These are phyloP conservation scores for Tylopilus sp. DNA, from an alignment of 1,284 basidiomycete genomes.

Conservation along the genomic window DNA sequence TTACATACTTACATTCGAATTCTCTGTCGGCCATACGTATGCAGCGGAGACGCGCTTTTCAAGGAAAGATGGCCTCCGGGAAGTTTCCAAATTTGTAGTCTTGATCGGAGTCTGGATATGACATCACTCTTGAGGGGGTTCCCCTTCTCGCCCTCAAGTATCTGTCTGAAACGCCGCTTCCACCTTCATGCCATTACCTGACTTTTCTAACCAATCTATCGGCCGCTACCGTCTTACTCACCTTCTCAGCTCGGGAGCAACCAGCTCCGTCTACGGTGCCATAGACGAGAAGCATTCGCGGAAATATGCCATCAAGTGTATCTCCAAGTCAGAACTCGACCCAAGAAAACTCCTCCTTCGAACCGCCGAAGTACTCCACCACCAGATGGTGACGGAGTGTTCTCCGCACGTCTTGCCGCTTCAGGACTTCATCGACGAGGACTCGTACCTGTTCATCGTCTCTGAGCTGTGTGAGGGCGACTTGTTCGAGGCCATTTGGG, in stretches of 20 bases:
- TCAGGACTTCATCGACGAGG: constrained; percentile 51
- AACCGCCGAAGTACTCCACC: constrained; percentile 55
- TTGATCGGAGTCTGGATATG: background rate
- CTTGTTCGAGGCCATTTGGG: constrained; percentile 50
- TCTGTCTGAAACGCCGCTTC: background rate
- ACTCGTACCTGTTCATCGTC: constrained; percentile 51
- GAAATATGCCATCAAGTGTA: constrained; percentile 69
- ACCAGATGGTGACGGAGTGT: constrained; percentile 51
- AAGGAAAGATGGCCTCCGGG: background rate
- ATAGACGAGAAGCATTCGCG: constrained; percentile 37
- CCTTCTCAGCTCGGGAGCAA: constrained; percentile 71
- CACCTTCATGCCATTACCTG: constrained; percentile 30
- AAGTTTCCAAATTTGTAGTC: background rate
- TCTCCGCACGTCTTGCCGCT: constrained; percentile 51
- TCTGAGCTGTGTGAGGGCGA: constrained; percentile 61
- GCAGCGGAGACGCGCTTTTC: background rate
- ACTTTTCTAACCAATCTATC: constrained; percentile 45
- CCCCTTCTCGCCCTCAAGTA: too few species aligned
- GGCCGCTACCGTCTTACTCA: constrained; percentile 60
- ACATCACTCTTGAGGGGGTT: constrained; percentile 12
- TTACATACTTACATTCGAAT: too few species aligned
- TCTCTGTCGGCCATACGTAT: too few species aligned
- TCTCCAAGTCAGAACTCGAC: constrained; percentile 49
- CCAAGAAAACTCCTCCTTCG: constrained; percentile 50
- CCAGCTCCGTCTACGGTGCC: constrained; percentile 77